Conservation (phyloP, 495 filamentous ascomycete genomes). For the Podospora conica region DNA sequence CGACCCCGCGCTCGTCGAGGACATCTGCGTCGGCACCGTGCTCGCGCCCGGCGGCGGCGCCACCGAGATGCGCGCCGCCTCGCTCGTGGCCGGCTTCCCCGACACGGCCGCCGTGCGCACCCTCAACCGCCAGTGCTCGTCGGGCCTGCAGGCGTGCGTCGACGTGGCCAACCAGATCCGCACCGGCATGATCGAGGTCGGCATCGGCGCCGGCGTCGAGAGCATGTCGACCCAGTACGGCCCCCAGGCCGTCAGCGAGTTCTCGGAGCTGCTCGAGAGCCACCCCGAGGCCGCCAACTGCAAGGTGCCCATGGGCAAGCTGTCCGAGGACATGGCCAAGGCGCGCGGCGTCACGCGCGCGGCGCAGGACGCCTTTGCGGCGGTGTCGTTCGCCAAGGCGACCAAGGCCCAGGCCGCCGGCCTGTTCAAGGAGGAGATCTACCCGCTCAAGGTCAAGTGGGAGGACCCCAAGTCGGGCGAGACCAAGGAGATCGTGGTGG, state of each 20-base stretch:
- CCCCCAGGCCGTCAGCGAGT: slow-evolving; percentile 84
- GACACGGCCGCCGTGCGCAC: slow-evolving; percentile 73
- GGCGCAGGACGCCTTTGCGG: slow-evolving; percentile 84
- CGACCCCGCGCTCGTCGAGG: slow-evolving; percentile 77
- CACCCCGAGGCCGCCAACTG: slow-evolving; percentile 85
- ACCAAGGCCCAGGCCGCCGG: slow-evolving; percentile 76
- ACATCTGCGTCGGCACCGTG: slow-evolving; percentile 87
- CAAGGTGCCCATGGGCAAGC: slow-evolving; percentile 94
- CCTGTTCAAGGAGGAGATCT: slow-evolving; percentile 90
- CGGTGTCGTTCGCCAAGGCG: slow-evolving; percentile 84
- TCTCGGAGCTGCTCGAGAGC: slow-evolving; percentile 83
- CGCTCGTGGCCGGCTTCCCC: slow-evolving; percentile 87
- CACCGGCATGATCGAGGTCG: slow-evolving; percentile 89
- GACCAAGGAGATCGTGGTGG: slow-evolving; percentile 75
- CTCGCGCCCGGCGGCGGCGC: slow-evolving; percentile 90
- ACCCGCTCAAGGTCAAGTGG: slow-evolving; percentile 72
- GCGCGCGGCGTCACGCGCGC: slow-evolving; percentile 65
- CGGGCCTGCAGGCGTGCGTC: slow-evolving; percentile 80
- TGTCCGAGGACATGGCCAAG: slow-evolving; percentile 93
- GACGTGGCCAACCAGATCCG: slow-evolving; percentile 90
- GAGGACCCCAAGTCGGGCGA: slow-evolving; percentile 89
- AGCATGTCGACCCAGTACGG: slow-evolving; percentile 93
- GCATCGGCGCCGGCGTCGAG: slow-evolving; percentile 95
- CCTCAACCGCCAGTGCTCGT: slow-evolving; percentile 88
- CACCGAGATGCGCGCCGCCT: slow-evolving; percentile 92